Evolutionary conservation across 1,139 yeast genomes (phyloP).

Genomic region (Kodamaea sp.): DNA sequence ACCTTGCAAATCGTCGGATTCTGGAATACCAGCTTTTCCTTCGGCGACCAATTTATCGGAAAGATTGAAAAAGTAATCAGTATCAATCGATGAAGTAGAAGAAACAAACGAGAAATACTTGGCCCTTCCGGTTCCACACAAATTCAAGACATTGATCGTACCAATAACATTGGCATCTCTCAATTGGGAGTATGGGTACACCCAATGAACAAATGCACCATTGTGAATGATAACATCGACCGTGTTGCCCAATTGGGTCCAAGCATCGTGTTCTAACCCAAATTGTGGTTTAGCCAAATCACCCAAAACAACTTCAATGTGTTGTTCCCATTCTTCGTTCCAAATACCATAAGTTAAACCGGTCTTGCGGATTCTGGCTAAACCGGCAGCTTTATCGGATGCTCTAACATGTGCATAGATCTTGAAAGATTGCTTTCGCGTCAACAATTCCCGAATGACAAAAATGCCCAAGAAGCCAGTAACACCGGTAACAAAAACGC

Average conservation of each 20-base stretch:
- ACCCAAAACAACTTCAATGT: conserved; percentile 75
- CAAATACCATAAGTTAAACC: conserved; percentile 84
- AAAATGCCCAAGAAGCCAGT: conserved; percentile 96
- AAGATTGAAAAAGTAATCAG: conserved; percentile 70
- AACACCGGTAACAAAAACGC: conserved; percentile 87
- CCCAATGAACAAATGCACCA: conserved; percentile 99
- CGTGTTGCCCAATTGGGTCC: conserved; percentile 53
- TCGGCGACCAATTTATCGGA: conserved; percentile 65
- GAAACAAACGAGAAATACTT: conserved; percentile 90
- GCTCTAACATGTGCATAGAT: conserved; percentile 94
- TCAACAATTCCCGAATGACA: conserved; percentile 70
- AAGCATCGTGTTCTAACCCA: conserved; percentile 58
- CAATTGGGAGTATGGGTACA: conserved; percentile 84
- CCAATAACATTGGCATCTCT: conserved; percentile 93
- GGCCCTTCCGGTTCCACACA: conserved; percentile 77
- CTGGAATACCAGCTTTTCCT: conserved; percentile 73
- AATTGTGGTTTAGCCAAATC: conserved; percentile 70
- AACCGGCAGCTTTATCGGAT: conserved; percentile 57
- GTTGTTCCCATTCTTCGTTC: conserved; percentile 57
- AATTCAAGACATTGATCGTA: conserved; percentile 76
- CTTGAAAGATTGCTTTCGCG: conserved; percentile 42
- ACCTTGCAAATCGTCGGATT: conserved; percentile 77
- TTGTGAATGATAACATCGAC: conserved; percentile 89
- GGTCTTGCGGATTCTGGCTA: conserved; percentile 73
- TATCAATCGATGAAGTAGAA: conserved; percentile 89